These are phyloP conservation scores for Lagerstroemia speciosa DNA, from an alignment of 345 rosid species.

Conservation along the genomic window DNA sequence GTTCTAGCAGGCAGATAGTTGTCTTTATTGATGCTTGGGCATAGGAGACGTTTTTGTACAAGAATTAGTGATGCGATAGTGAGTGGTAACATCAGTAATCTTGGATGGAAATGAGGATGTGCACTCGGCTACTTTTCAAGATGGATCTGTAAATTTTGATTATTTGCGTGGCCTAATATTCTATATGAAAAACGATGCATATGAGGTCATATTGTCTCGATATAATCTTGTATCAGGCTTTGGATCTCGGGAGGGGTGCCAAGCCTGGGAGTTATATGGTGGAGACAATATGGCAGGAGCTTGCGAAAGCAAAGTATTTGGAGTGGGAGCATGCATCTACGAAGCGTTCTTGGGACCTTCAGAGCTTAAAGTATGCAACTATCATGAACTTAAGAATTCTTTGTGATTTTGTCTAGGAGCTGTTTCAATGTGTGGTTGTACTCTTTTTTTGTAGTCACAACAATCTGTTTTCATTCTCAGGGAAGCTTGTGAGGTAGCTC, in stretches of 20 bases:
- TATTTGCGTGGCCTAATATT: too few relatives aligned
- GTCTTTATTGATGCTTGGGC: too few relatives aligned
- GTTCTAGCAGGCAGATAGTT: too few relatives aligned
- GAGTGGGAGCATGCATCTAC: constrained; percentile 69
- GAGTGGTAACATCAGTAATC: too few relatives aligned
- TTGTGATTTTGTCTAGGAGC: background rate
- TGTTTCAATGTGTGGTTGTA: background rate
- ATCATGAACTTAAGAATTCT: constrained; percentile 7
- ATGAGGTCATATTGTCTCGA: background rate
- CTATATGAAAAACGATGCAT: background rate
- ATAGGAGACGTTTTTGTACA: too few relatives aligned
- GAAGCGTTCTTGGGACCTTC: constrained; percentile 62
- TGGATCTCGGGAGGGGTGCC: constrained; percentile 79
- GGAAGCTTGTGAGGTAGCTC: constrained; percentile 76
- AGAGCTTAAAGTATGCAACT: constrained; percentile 68
- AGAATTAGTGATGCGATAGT: too few relatives aligned
- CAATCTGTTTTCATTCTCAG: constrained; percentile 29
- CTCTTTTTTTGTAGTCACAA: background rate
- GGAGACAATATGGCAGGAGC: constrained; percentile 88
- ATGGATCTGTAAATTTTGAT: too few relatives aligned
- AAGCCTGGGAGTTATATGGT: constrained; percentile 56
- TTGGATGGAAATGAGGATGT: too few relatives aligned
- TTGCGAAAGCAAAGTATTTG: constrained; percentile 74
- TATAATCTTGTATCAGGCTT: constrained; percentile 30
- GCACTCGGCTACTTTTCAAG: too few relatives aligned